phyloP scores from a whole-genome alignment of 2,329 filamentous ascomycete genomes.

The Exophiala aquamarina region DNA sequence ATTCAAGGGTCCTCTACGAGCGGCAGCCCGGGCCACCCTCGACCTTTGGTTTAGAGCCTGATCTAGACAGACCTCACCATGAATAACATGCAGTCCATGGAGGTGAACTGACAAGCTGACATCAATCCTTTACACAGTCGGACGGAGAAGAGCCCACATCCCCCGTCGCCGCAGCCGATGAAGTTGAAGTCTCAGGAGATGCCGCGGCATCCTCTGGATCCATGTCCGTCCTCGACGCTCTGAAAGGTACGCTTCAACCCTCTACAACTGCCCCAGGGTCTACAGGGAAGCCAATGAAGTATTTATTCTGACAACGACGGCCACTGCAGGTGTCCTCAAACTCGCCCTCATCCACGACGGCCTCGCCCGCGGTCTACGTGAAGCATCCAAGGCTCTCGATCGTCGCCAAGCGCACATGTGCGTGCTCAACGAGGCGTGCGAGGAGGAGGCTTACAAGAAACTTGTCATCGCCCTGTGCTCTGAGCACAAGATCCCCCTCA shows the following conservation, averaged over 20 bases:
- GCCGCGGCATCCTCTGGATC: slow-evolving; percentile 70
- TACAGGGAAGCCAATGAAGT: neutral
- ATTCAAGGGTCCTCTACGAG: neutral
- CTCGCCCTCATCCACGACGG: slow-evolving; percentile 99
- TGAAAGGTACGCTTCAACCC: slow-evolving; percentile 63
- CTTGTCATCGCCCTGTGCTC: slow-evolving; percentile 97
- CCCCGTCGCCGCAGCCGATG: slow-evolving; percentile 71
- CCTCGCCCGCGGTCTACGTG: slow-evolving; percentile 95
- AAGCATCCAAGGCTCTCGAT: slow-evolving; percentile 98
- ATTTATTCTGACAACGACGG: neutral
- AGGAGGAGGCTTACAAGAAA: slow-evolving; percentile 99
- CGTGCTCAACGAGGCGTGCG: slow-evolving; percentile 98
- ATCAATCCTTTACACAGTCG: slow-evolving; percentile 62
- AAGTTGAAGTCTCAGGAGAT: slow-evolving; percentile 96
- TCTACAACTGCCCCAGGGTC: neutral
- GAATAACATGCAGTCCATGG: neutral
- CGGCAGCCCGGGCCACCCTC: neutral
- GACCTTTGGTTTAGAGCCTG: neutral
- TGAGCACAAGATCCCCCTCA: slow-evolving; percentile 99
- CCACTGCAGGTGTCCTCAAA: slow-evolving; percentile 72
- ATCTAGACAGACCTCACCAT: neutral
- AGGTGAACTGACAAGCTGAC: slow-evolving; percentile 22
- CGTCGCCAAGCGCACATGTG: slow-evolving; percentile 99
- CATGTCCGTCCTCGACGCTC: slow-evolving; percentile 97
- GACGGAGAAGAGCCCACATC: slow-evolving; percentile 99